phyloP scores from a whole-genome alignment of 352 stramenopile species.

The Phytophthora europaea region DNA sequence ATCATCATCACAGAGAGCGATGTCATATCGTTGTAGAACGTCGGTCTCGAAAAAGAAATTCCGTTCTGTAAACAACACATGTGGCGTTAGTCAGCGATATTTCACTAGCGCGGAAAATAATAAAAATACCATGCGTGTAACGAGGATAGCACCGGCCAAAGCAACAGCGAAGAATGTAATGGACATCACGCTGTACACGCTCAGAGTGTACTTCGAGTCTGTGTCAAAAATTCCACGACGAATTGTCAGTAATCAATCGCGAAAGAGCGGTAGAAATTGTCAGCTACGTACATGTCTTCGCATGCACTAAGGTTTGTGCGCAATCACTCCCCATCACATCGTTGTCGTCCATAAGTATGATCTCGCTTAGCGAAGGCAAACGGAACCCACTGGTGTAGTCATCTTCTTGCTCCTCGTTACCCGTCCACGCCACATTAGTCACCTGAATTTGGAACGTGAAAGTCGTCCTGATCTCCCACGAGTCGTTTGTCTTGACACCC shows the following conservation, averaged over 20 bases:
- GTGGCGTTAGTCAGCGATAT: neutral
- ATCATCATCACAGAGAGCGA: constrained; percentile 81
- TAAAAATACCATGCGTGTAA: constrained; percentile 79
- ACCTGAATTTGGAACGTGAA: constrained; percentile 87
- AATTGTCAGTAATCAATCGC: constrained; percentile 14
- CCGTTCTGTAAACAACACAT: constrained; percentile 61
- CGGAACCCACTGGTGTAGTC: constrained; percentile 36
- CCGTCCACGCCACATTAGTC: constrained; percentile 58
- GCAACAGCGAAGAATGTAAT: constrained; percentile 85
- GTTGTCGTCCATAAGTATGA: constrained; percentile 69
- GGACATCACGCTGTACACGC: constrained; percentile 91
- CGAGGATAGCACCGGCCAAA: constrained; percentile 76
- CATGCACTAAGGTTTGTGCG: constrained; percentile 71
- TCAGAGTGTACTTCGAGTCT: constrained; percentile 76
- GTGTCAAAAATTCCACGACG: constrained; percentile 11
- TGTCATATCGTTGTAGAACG: constrained; percentile 91
- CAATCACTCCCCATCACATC: constrained; percentile 72
- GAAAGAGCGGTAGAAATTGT: constrained; percentile 8
- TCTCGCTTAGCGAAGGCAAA: constrained; percentile 64
- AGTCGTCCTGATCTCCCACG: constrained; percentile 72
- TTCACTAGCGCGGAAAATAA: neutral
- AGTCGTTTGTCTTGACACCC: constrained; percentile 60
- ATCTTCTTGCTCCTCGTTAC: constrained; percentile 24
- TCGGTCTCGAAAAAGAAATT: constrained; percentile 74
- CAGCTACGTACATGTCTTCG: constrained; percentile 63